phyloP scores from a whole-genome alignment of 495 filamentous ascomycete species.

The Podospora bellae-mahoneyi region DNA sequence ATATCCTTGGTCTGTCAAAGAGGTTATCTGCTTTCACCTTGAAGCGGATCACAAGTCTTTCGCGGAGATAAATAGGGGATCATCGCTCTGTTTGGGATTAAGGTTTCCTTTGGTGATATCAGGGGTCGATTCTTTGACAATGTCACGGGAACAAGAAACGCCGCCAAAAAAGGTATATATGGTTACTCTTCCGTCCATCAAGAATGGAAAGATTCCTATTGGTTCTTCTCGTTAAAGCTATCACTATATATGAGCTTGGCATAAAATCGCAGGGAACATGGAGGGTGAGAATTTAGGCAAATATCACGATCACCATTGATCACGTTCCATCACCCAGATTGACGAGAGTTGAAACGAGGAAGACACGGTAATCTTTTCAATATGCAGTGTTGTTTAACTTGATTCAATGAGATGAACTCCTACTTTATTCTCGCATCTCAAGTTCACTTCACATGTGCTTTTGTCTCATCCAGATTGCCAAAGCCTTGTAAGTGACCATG shows the following conservation, averaged over 20 bases:
- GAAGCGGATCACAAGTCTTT: too few relatives aligned
- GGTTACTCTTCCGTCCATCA: neutral
- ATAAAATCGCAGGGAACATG: neutral
- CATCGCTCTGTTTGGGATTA: neutral
- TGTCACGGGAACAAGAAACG: neutral
- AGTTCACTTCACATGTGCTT: neutral
- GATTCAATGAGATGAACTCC: neutral
- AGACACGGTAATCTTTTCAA: constrained; percentile 1
- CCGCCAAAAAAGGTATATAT: neutral
- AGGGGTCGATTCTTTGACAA: neutral
- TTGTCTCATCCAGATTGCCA: neutral
- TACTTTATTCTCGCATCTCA: neutral
- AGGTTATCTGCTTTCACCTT: too few relatives aligned
- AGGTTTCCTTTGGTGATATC: neutral
- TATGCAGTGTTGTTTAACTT: neutral
- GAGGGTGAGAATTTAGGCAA: constrained; percentile 15
- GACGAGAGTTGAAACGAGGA: neutral
- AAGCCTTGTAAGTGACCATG: neutral
- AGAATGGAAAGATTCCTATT: neutral
- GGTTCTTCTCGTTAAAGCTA: neutral
- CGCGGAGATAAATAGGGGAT: too few relatives aligned
- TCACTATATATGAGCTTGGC: neutral
- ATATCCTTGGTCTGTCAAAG: too few relatives aligned
- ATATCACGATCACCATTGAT: constrained; percentile 1
- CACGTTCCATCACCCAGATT: constrained; percentile 2